phyloP scores from a whole-genome alignment of 2,329 filamentous ascomycete genomes.

The Ophiocordyceps unilateralis region DNA sequence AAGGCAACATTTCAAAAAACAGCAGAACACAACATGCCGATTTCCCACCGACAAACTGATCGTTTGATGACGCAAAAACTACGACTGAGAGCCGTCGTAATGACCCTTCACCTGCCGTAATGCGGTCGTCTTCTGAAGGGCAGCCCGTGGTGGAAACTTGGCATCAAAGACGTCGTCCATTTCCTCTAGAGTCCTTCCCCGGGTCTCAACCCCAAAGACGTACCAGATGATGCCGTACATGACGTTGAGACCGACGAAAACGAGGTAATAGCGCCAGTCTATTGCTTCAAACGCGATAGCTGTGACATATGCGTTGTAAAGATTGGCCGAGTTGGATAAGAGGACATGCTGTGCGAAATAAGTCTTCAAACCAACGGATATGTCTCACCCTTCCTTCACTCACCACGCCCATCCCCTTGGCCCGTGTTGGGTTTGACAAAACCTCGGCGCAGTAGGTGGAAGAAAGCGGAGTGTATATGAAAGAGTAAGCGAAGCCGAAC shows the following conservation, averaged over 20 bases:
- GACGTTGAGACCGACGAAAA: slow-evolving; percentile 14
- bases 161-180: slow-evolving; percentile 23
- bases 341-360: slow-evolving; percentile 7
- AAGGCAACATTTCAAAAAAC: too few relatives aligned
- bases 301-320: slow-evolving; percentile 15
- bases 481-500: slow-evolving; percentile 32
- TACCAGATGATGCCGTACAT: slow-evolving; percentile 12
- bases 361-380: slow-evolving; percentile 1
- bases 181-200: slow-evolving; percentile 23
- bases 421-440: slow-evolving; percentile 13
- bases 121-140: slow-evolving; percentile 12
- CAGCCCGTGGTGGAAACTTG: slow-evolving; percentile 18
- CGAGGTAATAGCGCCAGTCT: slow-evolving; percentile 14
- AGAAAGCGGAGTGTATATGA: slow-evolving; percentile 31
- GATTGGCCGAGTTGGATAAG: slow-evolving; percentile 13
- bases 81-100: too few relatives aligned
- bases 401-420: slow-evolving; percentile 18
- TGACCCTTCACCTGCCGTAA: background rate
- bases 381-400: slow-evolving; percentile 2
- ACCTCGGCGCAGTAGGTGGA: slow-evolving; percentile 19
- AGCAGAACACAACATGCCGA: too few relatives aligned
- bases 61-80: too few relatives aligned
- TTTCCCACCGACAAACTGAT: too few relatives aligned
- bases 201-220: slow-evolving; percentile 13
- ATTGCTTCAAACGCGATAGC: slow-evolving; percentile 13